Conservation (phyloP, 371 early-diverging fungal genomes). For the Syncephalastrum sp. region DNA sequence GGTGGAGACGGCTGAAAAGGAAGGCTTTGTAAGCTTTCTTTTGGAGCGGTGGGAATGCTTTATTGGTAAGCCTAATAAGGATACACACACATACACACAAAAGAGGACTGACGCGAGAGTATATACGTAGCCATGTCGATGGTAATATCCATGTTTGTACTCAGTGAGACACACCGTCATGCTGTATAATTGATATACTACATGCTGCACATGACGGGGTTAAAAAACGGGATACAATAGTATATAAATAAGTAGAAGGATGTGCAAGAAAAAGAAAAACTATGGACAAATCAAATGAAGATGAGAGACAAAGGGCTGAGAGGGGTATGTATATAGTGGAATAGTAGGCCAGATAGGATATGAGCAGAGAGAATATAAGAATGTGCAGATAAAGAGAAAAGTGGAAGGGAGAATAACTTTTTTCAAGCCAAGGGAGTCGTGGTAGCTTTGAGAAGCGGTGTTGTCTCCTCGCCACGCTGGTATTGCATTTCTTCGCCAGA, state of each 20-base stretch:
- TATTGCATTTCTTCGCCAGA: constrained; percentile 17
- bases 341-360: not conserved
- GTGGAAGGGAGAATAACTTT: not conserved
- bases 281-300: constrained; percentile 6
- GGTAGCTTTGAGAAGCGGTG: constrained; percentile 18
- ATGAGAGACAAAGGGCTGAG: constrained; percentile 1
- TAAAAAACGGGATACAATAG: constrained; percentile 2
- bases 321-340: constrained; percentile 7
- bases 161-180: constrained; percentile 17
- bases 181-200: constrained; percentile 2
- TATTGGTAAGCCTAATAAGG: too few species aligned
- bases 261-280: constrained; percentile 4
- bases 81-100: too few species aligned
- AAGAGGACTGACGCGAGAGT: not conserved
- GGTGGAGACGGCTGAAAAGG: constrained; percentile 2
- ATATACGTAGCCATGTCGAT: constrained; percentile 19
- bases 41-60: constrained; percentile 9
- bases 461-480: constrained; percentile 16
- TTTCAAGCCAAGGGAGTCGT: constrained; percentile 3
- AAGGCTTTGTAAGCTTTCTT: constrained; percentile 8
- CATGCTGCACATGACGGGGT: constrained; percentile 5
- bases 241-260: constrained; percentile 8
- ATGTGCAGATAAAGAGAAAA: not conserved
- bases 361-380: not conserved
- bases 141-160: constrained; percentile 15